These are phyloP conservation scores for Suhomyces sp. DNA, from an alignment of 805 yeast genomes.

Conservation along the genomic window DNA sequence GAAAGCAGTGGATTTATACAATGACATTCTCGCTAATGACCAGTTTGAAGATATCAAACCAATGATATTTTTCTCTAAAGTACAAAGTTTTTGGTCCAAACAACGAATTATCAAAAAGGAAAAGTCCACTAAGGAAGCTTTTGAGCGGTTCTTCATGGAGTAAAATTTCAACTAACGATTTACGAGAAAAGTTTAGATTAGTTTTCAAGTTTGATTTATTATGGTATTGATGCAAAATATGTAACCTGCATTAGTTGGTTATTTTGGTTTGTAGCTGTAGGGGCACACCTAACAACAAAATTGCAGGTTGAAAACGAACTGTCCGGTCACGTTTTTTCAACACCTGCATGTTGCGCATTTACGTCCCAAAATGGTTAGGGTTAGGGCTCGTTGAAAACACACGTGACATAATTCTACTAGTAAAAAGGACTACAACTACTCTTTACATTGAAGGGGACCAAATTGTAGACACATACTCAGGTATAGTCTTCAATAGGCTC, in stretches of 20 bases:
- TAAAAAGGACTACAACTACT: too few species aligned
- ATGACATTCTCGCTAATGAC: conserved; percentile 12
- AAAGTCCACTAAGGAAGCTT: conserved; percentile 19
- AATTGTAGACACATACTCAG: too few species aligned
- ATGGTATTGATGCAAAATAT: too few species aligned
- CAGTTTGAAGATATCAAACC: conserved; percentile 14
- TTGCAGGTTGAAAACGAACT: too few species aligned
- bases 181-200: conserved; percentile 1
- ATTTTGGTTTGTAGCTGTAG: too few species aligned
- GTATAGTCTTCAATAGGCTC: too few species aligned
- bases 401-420: too few species aligned
- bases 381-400: conserved; percentile 9
- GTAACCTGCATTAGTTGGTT: too few species aligned
- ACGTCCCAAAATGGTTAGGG: conserved; percentile 11
- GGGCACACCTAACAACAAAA: too few species aligned
- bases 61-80: conserved; percentile 16
- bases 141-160: conserved; percentile 14
- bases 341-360: not conserved
- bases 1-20: conserved; percentile 17
- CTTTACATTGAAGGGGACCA: too few species aligned
- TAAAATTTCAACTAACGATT: not conserved
- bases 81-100: conserved; percentile 21
- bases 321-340: not conserved
- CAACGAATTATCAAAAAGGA: conserved; percentile 15
- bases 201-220: too few species aligned